Base-by-base conservation (phyloP, 768 basidiomycete genomes). In the Podaxis mareebaensis region DNA sequence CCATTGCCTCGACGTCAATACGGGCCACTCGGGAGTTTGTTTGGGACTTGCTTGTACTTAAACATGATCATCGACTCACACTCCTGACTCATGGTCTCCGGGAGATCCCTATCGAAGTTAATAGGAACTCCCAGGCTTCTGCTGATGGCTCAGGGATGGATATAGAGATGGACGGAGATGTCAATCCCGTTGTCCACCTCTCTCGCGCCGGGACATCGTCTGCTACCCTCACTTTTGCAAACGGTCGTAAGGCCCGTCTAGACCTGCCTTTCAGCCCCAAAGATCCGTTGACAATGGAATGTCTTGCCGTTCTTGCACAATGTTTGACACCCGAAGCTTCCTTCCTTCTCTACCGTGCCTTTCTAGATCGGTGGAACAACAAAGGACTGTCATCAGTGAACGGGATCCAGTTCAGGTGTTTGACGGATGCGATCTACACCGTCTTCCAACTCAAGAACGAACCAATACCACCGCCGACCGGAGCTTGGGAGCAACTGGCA, bases 21-120 rank as follows among this genome's bases (percentile, higher is more conserved):
- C 78, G 83, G 20, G 83, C 86, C 1, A 90, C 89, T 3, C 85
- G 95, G 20, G 75, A 75, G 6, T 75, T 79, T 13, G 79, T 93
- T 13, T 80, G 80, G 71, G 95, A 97, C 72, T 76, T 95, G 10
- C 74, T 96, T 4, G 74, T 90, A 15, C 73, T 93, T 53, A 85
- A 82, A 53, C 81, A 86, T 2, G 78, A 84, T 53, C 81, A 86
- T 33, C 72, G 72, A 8, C 73, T 93, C 10, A 73, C 77, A 0
- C 69, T 95, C 3, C 73, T 90, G 42, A 91, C 88, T 0, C 89
- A 91, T 66, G 90, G 88, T 0, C 67, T 71, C 20, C 69, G 72
- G 48, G 78, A 81, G 66, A 61, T 86, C 10, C 77, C 79, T 24
- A 70, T 84, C 20, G 67, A 71, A 42, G 39, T 83, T 24, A 58